A percentile compares a stretch with the other conserved stretches of the same genome.
These are phyloP conservation scores for Clavispora phyllophila DNA, from an alignment of 805 yeast genomes.

Conservation along the genomic window DNA sequence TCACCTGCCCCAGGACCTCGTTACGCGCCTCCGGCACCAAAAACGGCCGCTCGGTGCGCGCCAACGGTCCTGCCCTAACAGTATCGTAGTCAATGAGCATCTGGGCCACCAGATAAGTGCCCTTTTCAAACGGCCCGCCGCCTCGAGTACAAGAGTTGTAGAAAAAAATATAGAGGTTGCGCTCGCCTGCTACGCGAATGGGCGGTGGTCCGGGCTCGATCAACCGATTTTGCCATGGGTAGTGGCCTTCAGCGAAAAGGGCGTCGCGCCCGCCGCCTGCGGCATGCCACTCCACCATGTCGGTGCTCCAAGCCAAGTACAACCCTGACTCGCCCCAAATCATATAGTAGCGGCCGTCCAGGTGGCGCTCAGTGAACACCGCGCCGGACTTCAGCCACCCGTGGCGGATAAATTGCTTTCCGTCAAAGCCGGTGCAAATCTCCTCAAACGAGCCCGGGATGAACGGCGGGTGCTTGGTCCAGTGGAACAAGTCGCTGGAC, in stretches of 20 bases:
- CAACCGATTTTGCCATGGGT: constrained; percentile 29
- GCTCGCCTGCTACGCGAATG: constrained; percentile 23
- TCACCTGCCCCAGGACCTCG: constrained; percentile 36
- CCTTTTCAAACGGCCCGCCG: constrained; percentile 23
- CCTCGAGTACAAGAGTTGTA: constrained; percentile 38
- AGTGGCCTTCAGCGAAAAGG: constrained; percentile 24
- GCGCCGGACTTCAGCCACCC: constrained; percentile 43
- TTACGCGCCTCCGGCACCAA: constrained; percentile 30
- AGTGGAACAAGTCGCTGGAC: constrained; percentile 29
- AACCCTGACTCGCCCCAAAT: constrained; percentile 40
- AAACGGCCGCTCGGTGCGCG: constrained; percentile 32
- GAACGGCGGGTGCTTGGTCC: constrained; percentile 36
- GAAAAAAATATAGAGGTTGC: constrained; percentile 32
- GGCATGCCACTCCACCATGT: constrained; percentile 30
- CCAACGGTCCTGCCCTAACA: constrained; percentile 30
- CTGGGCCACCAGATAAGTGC: constrained; percentile 33
- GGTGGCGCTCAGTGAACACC: constrained; percentile 25
- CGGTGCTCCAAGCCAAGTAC: constrained; percentile 32
- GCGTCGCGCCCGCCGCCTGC: constrained; percentile 13
- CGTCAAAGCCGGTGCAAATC: constrained; percentile 22
- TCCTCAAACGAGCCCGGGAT: constrained; percentile 28
- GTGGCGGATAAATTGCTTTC: constrained; percentile 21
- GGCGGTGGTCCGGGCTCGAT: constrained; percentile 43
- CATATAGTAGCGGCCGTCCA: constrained; percentile 37
- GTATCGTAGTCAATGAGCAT: constrained; percentile 39